Evolutionary conservation across 2,329 filamentous ascomycete genomes (phyloP), one percentile per base, ranked within the genome.

Genomic region (Pseudogymnoascus sp.): DNA sequence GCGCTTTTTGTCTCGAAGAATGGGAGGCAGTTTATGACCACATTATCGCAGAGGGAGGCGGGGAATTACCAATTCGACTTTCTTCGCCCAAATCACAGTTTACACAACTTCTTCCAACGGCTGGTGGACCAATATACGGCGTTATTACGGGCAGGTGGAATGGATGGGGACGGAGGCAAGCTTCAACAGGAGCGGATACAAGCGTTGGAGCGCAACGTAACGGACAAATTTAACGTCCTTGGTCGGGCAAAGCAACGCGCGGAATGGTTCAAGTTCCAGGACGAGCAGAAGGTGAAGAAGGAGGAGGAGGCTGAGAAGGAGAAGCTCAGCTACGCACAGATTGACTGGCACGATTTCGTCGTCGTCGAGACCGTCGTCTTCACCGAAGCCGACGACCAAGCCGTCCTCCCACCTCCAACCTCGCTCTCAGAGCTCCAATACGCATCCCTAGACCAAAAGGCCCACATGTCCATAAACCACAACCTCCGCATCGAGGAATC

Each of bases 281-380:
- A 95, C 68, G 80, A 86, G 62, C 90, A 97, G 77, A 93, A 93
- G 74, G 85, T 87, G 70, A 90, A 93, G 80, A 92, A 93, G 72
- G 92, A 96, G 71, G 91, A 96, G 71, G 86, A 93, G 67, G 89
- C 88, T 42, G 90, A 96, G 72, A 86, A 91, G 71, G 90, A 96
- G 74, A 87, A 87, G 71, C 78, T 82, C 21, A 80, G 85, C 62
- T 86, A 95, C 75, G 89, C 89, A 1, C 89, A 95, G 70, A 95
- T 99, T 67, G 95, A 99, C 75, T 99, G 95, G 95, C 91, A 96
- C 72, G 93, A 97, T 73, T 99, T 99, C 70, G 88, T 93, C 35
- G 89, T 99, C 19, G 92, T 97, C 50, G 95, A 97, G 76, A 97
- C 93, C 0, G 93, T 99, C 62, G 81, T 91, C 14, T 99, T 99